These are phyloP conservation scores for Mycogone perniciosa DNA, from an alignment of 2,329 filamentous ascomycete species.

Conservation along the genomic window DNA sequence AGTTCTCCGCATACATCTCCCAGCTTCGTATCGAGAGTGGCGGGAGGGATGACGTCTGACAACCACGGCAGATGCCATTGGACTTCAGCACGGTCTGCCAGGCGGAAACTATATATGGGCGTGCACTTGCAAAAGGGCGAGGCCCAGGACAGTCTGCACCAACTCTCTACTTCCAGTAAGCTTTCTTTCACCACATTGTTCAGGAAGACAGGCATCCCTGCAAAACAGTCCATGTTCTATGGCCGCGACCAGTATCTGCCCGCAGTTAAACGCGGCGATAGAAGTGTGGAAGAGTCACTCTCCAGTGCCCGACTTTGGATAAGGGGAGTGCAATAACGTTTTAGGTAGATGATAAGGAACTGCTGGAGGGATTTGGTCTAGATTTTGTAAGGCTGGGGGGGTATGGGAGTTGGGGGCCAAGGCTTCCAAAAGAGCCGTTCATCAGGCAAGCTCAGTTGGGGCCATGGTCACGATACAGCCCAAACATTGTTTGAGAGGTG, in stretches of 20 bases:
- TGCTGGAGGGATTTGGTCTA: constrained; percentile 32
- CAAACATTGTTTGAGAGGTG: neutral
- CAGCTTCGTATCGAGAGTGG: constrained; percentile 25
- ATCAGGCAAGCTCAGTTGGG: too few relatives aligned
- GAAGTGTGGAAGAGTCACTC: constrained; percentile 33
- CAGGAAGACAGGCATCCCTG: constrained; percentile 38
- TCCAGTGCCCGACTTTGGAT: constrained; percentile 31
- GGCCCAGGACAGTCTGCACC: constrained; percentile 27
- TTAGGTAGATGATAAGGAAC: constrained; percentile 7
- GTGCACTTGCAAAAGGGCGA: constrained; percentile 45
- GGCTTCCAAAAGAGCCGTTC: constrained; percentile 19
- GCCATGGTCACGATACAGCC: too few relatives aligned
- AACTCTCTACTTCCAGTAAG: constrained; percentile 34
- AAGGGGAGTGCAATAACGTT: constrained; percentile 19
- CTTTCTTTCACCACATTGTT: constrained; percentile 37
- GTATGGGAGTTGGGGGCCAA: constrained; percentile 32
- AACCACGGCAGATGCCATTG: constrained; percentile 36
- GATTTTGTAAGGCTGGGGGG: constrained; percentile 25
- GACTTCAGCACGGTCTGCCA: constrained; percentile 36
- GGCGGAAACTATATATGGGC: constrained; percentile 41
- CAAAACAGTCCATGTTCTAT: constrained; percentile 48
- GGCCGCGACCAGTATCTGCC: constrained; percentile 36
- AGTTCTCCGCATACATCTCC: constrained; percentile 35
- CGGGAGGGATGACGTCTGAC: constrained; percentile 33
- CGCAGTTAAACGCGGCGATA: constrained; percentile 30